phyloP scores from a whole-genome alignment of 768 basidiomycete species.

The Tulasnella sp. region DNA sequence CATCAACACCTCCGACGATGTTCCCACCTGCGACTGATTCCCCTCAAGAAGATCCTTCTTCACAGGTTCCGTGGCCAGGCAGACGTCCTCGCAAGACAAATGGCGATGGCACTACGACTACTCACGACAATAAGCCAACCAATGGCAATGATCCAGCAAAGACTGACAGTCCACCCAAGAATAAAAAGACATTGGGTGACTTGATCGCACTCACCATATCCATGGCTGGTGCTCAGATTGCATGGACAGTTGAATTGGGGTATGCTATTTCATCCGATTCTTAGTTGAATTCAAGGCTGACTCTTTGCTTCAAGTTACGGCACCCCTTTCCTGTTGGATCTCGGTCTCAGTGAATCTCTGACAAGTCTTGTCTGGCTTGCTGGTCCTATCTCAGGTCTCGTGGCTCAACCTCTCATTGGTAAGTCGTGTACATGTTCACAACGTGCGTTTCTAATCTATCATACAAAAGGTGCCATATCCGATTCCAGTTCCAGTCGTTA shows the following conservation, averaged over 20 bases:
- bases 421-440: slow-evolving; percentile 18
- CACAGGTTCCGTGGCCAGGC: slow-evolving; percentile 66
- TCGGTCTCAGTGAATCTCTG: slow-evolving; percentile 74
- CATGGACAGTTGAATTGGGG: slow-evolving; percentile 94
- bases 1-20: not conserved
- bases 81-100: not conserved
- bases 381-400: slow-evolving; percentile 82
- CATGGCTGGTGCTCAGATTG: slow-evolving; percentile 89
- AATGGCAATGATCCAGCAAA: slow-evolving; percentile 1
- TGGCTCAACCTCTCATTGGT: slow-evolving; percentile 98
- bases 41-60: slow-evolving; percentile 62
- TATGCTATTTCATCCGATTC: slow-evolving; percentile 27
- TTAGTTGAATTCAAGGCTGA: slow-evolving; percentile 10
- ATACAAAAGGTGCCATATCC: slow-evolving; percentile 68
- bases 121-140: not conserved
- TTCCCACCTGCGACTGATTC: slow-evolving; percentile 18
- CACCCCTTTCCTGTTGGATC: slow-evolving; percentile 76
- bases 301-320: slow-evolving; percentile 63
- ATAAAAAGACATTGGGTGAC: slow-evolving; percentile 40
- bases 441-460: not conserved
- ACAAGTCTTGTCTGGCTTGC: slow-evolving; percentile 87
- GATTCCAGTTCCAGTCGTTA: slow-evolving; percentile 87
- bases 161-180: slow-evolving; percentile 3
- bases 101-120: not conserved
- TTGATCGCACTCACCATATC: slow-evolving; percentile 75